Evolutionary conservation across 73 alveolate species (phyloP).

Genomic region (Tetrahymena thermophila): DNA sequence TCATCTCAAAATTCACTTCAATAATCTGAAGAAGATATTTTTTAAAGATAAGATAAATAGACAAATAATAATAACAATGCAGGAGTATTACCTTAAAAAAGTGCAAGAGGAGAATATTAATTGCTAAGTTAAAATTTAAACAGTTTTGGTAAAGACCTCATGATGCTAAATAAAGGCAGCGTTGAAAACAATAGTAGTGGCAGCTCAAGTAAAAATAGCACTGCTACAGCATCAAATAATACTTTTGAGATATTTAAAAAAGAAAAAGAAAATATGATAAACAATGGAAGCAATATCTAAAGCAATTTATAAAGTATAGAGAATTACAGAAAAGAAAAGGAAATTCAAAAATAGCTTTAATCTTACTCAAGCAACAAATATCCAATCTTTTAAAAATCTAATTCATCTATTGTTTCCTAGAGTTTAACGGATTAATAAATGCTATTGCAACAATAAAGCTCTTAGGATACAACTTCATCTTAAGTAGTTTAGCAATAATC

Average conservation of each 20-base stretch:
- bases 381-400: background rate
- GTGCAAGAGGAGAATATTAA: background rate
- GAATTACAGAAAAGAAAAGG: background rate
- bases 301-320: background rate
- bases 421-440: background rate
- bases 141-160: background rate
- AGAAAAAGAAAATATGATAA: background rate
- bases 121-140: background rate
- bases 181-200: background rate
- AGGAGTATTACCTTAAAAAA: background rate
- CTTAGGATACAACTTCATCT: background rate
- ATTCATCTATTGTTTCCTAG: background rate
- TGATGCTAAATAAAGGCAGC: background rate
- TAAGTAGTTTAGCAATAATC: background rate
- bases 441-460: background rate
- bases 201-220: background rate
- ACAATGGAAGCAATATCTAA: background rate
- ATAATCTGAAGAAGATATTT: background rate
- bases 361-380: background rate
- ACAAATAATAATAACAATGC: background rate
- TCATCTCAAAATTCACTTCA: background rate
- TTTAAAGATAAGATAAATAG: background rate
- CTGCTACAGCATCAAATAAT: background rate
- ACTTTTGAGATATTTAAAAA: background rate
- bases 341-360: background rate